Conservation (phyloP, 345 rosid genomes). For the Salix koriyanagi region DNA sequence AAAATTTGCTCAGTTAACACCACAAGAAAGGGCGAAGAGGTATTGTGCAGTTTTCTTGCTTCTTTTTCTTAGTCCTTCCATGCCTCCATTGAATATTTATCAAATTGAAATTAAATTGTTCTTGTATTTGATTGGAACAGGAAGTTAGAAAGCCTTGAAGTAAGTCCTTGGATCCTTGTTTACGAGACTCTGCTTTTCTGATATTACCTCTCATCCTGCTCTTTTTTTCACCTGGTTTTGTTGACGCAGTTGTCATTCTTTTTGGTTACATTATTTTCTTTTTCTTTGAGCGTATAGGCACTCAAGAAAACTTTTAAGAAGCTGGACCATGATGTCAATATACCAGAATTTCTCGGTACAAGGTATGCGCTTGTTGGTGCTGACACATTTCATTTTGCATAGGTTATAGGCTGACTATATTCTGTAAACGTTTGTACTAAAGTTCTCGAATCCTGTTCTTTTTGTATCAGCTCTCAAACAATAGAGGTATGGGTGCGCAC, state of each 20-base stretch:
- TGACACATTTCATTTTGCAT: neutral
- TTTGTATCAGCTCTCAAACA: constrained; percentile 28
- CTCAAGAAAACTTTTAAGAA: constrained; percentile 29
- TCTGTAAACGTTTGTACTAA: neutral
- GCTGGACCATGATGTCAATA: constrained; percentile 33
- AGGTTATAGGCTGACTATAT: no score
- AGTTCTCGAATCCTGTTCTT: neutral
- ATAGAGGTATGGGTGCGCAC: constrained; percentile 18
- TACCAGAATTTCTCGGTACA: constrained; percentile 27
- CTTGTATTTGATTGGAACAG: constrained; percentile 16
- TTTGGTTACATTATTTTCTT: neutral
- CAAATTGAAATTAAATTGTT: neutral
- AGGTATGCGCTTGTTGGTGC: constrained; percentile 9
- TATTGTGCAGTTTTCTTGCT: neutral
- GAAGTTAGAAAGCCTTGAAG: constrained; percentile 37
- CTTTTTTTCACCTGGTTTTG: neutral
- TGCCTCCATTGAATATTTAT: neutral
- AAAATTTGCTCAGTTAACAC: constrained; percentile 28
- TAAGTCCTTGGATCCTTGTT: constrained; percentile 11
- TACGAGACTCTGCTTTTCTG: neutral
- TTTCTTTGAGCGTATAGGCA: constrained; percentile 24
- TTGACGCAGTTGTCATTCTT: neutral
- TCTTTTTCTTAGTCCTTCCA: neutral
- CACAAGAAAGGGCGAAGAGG: constrained; percentile 35
- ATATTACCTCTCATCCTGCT: neutral